A percentile compares a stretch with the other conserved stretches of the same genome.
These are phyloP conservation scores for Penicillium alfredii DNA, from an alignment of 495 filamentous ascomycete genomes.

Conservation along the genomic window DNA sequence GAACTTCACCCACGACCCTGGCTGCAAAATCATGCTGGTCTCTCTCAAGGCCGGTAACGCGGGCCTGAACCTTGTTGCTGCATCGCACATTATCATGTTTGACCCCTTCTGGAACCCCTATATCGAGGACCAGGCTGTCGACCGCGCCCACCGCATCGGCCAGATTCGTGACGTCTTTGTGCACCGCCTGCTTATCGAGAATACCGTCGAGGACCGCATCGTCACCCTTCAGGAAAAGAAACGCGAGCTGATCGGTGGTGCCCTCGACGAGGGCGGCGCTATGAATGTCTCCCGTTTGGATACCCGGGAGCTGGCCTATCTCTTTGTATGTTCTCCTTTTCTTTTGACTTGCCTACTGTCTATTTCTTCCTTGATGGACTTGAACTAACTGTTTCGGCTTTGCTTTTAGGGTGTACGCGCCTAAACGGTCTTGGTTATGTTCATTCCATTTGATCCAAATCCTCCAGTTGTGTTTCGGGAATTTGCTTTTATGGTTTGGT, in stretches of 20 bases:
- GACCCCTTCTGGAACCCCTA: slow-evolving; percentile 98
- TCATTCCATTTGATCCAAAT: too few relatives aligned
- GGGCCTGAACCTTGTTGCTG: slow-evolving; percentile 82
- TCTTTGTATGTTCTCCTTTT: slow-evolving; percentile 56
- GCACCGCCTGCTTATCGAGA: slow-evolving; percentile 69
- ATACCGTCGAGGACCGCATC: slow-evolving; percentile 89
- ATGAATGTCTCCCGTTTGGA: slow-evolving; percentile 58
- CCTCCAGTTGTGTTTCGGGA: background rate
- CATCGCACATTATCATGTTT: slow-evolving; percentile 81
- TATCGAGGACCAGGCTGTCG: slow-evolving; percentile 90
- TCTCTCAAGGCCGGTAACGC: slow-evolving; percentile 89
- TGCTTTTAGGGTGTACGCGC: slow-evolving; percentile 4
- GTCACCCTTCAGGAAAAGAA: slow-evolving; percentile 80
- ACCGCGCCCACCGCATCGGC: slow-evolving; percentile 87
- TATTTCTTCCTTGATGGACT: background rate
- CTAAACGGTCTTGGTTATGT: background rate
- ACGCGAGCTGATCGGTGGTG: slow-evolving; percentile 67
- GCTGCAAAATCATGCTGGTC: slow-evolving; percentile 74
- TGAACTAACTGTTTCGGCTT: slow-evolving; percentile 11
- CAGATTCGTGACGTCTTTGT: slow-evolving; percentile 70
- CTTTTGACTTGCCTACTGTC: too few relatives aligned
- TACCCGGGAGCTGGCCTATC: slow-evolving; percentile 57
- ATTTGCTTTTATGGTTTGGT: background rate
- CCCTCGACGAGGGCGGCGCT: slow-evolving; percentile 73
- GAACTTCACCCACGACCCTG: slow-evolving; percentile 61